phyloP scores from a whole-genome alignment of 805 yeast species.

The Ogataea ramenticola region DNA sequence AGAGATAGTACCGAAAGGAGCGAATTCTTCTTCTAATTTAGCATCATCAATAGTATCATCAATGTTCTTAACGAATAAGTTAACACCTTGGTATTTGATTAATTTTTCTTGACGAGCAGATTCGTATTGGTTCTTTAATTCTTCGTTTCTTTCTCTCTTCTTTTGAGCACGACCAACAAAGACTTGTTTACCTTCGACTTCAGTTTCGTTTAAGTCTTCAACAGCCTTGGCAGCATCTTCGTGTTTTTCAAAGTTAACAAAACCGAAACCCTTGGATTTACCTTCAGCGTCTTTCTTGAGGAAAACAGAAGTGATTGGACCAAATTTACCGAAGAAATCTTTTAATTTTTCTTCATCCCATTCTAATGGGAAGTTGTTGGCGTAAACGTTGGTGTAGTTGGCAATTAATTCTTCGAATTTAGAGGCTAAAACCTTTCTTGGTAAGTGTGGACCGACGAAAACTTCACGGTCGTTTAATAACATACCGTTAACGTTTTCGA shows the following conservation, averaged over 20 bases:
- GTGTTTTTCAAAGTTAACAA: constrained; percentile 85
- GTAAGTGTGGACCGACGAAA: constrained; percentile 88
- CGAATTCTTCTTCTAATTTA: constrained; percentile 83
- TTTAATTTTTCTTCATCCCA: constrained; percentile 64
- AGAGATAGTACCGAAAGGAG: constrained; percentile 90
- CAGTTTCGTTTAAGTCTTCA: constrained; percentile 83
- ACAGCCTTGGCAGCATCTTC: constrained; percentile 87
- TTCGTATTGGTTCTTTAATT: constrained; percentile 92
- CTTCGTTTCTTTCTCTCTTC: constrained; percentile 96
- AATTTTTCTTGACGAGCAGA: constrained; percentile 84
- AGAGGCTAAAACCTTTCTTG: constrained; percentile 90
- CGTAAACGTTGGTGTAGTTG: constrained; percentile 92
- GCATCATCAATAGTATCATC: constrained; percentile 92
- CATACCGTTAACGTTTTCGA: constrained; percentile 98
- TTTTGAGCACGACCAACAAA: constrained; percentile 99
- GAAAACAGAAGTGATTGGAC: constrained; percentile 76
- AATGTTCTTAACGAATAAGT: constrained; percentile 93
- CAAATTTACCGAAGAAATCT: constrained; percentile 64
- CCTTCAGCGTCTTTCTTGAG: constrained; percentile 78
- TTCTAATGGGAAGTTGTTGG: constrained; percentile 78
- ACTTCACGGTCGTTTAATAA: constrained; percentile 93
- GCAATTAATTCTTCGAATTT: constrained; percentile 86
- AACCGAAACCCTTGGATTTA: constrained; percentile 92
- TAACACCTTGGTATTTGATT: constrained; percentile 94
- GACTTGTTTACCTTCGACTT: constrained; percentile 75